Evolutionary conservation across 495 filamentous ascomycete genomes (phyloP).

Genomic region (Endocarpon pusillum): DNA sequence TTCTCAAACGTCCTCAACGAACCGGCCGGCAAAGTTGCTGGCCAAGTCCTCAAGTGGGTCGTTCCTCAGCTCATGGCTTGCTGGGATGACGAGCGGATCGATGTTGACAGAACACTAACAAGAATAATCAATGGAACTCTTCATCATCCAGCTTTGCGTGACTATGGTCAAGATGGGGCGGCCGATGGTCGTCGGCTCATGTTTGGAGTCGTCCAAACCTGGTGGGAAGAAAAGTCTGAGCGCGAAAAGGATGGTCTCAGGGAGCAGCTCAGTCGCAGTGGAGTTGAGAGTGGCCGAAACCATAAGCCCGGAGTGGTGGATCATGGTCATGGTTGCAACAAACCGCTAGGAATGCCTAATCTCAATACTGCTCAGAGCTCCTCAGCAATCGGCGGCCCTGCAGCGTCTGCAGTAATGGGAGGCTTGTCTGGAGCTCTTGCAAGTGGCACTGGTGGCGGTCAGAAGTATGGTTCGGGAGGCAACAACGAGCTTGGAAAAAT

Average conservation of each 20-base stretch:
- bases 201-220: constrained; percentile 59
- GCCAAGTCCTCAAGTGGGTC: constrained; percentile 57
- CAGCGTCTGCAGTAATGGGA: constrained; percentile 27
- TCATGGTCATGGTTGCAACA: constrained; percentile 69
- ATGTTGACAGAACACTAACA: constrained; percentile 46
- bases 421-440: constrained; percentile 26
- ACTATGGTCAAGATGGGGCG: constrained; percentile 54
- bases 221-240: constrained; percentile 58
- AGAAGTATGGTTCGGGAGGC: constrained; percentile 10
- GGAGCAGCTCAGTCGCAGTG: constrained; percentile 53
- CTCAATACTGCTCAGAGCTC: constrained; percentile 21
- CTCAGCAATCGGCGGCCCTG: constrained; percentile 18
- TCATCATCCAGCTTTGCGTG: constrained; percentile 66
- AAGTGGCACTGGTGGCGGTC: constrained; percentile 15
- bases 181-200: constrained; percentile 54
- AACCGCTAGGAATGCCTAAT: constrained; percentile 42
- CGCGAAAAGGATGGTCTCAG: constrained; percentile 43
- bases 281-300: constrained; percentile 57
- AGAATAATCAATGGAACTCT: constrained; percentile 69
- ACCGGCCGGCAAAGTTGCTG: constrained; percentile 67
- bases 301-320: constrained; percentile 77
- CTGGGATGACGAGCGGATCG: constrained; percentile 61
- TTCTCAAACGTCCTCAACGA: constrained; percentile 81
- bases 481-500: constrained; percentile 23
- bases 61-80: constrained; percentile 73